phyloP scores from a whole-genome alignment of 2,329 filamentous ascomycete genomes.

The Sporothrix globosa region DNA sequence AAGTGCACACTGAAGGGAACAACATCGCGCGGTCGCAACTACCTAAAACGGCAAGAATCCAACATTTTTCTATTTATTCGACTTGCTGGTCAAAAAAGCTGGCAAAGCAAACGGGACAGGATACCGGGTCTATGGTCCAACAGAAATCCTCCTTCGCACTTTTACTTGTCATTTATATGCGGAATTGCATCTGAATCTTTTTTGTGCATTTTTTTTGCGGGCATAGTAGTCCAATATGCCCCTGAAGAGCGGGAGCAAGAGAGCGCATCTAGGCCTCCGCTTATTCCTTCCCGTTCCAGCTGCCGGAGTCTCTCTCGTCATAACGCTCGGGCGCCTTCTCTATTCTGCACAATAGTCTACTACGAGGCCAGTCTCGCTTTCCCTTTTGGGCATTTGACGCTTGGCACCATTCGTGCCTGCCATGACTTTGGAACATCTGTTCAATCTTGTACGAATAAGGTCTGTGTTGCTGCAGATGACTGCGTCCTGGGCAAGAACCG shows the following conservation, averaged over 20 bases:
- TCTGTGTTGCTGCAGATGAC: neutral
- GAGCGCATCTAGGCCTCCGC: neutral
- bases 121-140: neutral
- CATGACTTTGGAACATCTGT: neutral
- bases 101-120: neutral
- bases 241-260: conserved; percentile 13
- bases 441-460: neutral
- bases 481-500: neutral
- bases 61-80: neutral
- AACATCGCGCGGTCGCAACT: conserved; percentile 10
- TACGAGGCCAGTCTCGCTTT: neutral
- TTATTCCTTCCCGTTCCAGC: neutral
- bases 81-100: neutral
- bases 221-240: conserved; percentile 13
- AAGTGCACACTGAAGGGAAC: neutral
- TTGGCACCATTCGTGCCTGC: neutral
- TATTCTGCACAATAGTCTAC: neutral
- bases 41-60: conserved; percentile 13
- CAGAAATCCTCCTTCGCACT: neutral
- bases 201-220: too few species aligned
- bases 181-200: neutral
- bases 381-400: conserved; percentile 5
- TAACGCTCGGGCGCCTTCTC: conserved; percentile 4
- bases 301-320: too few species aligned
- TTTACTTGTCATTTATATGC: neutral